Base-by-base conservation (phyloP, 2,329 filamentous ascomycete genomes). In the Madurella mycetomatis region DNA sequence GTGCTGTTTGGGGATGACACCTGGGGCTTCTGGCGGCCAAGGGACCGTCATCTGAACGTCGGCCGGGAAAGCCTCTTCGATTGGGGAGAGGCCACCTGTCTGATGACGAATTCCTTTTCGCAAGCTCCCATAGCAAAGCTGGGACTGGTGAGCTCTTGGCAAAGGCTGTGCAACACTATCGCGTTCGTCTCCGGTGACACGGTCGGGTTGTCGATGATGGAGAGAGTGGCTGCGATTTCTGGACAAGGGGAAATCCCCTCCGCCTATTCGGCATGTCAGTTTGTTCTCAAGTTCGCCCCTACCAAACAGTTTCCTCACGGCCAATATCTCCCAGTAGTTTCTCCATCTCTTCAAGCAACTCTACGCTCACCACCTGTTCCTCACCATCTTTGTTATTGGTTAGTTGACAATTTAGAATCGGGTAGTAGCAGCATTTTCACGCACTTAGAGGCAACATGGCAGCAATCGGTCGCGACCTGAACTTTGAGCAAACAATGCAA, bases 261-360 rank as follows among this genome's bases (percentile, higher is more conserved):
- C 57, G 1, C 57, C 57, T 57, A 5, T 2, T 15, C n/a, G 7
- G 7, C 32, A 13, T 19, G 18, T 46, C 39, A 41, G 41, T 31
- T 30, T 37, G 41, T 19, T 13, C 4, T 13, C 16, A 19, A 25
- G 41, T 13, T 43, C 5, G 5, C 40, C 3, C 40, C 17, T 9
- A n/a, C 40, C 40, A 16, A 16, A 2, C 8, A 13, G 17, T n/a
- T 15, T n/a, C 55, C 58, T 51, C 39, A 60, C 58, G 49, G 7
- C 49, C 50, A 17, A 60, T 43, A 31, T 60, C 58, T 1, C 58
- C 58, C 3, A 60, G 39, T 4, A n/a, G n/a, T n/a, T 47, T 39
- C 51, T 58, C 58, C 5, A 58, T 56, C 41, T 60, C 45, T 5
- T 43, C n/a, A 18, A 60, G 55, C 9, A 31, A 47, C 15, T 56